Evolutionary conservation across 2,329 filamentous ascomycete genomes (phyloP).

Genomic region (Phyllosticta capitalensis): DNA sequence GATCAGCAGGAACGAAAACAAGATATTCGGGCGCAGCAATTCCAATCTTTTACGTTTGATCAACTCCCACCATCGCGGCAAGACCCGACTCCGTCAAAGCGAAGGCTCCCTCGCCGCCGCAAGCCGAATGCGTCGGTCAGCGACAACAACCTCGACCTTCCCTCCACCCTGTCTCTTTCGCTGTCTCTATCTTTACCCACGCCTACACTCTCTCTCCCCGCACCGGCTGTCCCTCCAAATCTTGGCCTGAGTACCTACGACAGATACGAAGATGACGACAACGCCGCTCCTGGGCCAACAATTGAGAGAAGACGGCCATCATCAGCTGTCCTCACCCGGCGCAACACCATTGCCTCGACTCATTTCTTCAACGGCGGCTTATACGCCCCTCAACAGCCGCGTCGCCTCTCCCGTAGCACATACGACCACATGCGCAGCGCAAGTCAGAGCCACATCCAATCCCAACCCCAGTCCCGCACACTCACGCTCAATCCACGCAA

Average conservation of each 20-base stretch:
- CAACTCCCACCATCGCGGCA: neutral
- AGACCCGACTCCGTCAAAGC: neutral
- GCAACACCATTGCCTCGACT: neutral
- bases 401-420: neutral
- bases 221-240: neutral
- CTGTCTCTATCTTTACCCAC: neutral
- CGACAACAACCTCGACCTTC: neutral
- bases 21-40: neutral
- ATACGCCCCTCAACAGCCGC: neutral
- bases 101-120: neutral
- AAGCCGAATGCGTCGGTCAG: neutral
- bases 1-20: neutral
- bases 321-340: neutral
- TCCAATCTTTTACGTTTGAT: neutral
- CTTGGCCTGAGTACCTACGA: neutral
- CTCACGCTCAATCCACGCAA: neutral
- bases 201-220: neutral
- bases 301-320: neutral
- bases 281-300: neutral
- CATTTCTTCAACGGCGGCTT: neutral
- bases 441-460: neutral
- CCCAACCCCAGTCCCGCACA: neutral
- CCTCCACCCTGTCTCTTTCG: neutral
- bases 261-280: neutral
- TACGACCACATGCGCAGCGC: neutral